Evolutionary conservation across 2,329 filamentous ascomycete species (phyloP).

Genomic region (Fusarium anthophilum): DNA sequence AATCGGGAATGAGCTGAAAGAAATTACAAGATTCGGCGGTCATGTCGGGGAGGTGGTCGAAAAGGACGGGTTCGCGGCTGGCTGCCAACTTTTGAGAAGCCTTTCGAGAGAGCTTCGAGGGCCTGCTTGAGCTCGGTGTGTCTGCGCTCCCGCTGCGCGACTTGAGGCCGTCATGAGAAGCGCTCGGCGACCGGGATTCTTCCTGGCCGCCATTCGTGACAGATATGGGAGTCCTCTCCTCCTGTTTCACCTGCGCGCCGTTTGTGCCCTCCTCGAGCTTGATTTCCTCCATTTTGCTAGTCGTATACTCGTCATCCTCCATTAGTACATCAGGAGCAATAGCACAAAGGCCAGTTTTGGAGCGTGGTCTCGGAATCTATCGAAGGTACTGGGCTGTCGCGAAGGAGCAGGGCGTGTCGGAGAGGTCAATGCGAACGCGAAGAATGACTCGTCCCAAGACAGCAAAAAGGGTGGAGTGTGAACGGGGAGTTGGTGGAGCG

Average conservation of each 20-base stretch:
- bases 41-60: conserved; percentile 78
- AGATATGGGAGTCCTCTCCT: conserved; percentile 52
- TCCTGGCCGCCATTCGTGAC: conserved; percentile 45
- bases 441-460: conserved; percentile 37
- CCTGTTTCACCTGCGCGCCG: conserved; percentile 52
- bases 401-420: conserved; percentile 24
- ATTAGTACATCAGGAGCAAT: conserved; percentile 45
- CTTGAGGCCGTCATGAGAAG: conserved; percentile 58
- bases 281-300: conserved; percentile 54
- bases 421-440: conserved; percentile 31
- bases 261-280: conserved; percentile 56
- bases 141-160: conserved; percentile 58
- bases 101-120: conserved; percentile 78
- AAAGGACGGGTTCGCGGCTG: conserved; percentile 71
- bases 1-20: conserved; percentile 85
- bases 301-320: conserved; percentile 55
- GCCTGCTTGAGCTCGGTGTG: conserved; percentile 61
- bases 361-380: conserved; percentile 4
- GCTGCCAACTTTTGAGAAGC: conserved; percentile 73
- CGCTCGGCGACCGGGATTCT: conserved; percentile 50
- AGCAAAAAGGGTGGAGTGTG: conserved; percentile 40
- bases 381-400: conserved; percentile 14
- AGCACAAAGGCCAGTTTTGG: conserved; percentile 17
- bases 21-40: conserved; percentile 78
- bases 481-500: conserved; percentile 41